Percentiles rank a stretch among this genome's conserved stretches.
Evolutionary conservation across 1,284 basidiomycete genomes (phyloP).

Genomic region (Ganoderma boninense): DNA sequence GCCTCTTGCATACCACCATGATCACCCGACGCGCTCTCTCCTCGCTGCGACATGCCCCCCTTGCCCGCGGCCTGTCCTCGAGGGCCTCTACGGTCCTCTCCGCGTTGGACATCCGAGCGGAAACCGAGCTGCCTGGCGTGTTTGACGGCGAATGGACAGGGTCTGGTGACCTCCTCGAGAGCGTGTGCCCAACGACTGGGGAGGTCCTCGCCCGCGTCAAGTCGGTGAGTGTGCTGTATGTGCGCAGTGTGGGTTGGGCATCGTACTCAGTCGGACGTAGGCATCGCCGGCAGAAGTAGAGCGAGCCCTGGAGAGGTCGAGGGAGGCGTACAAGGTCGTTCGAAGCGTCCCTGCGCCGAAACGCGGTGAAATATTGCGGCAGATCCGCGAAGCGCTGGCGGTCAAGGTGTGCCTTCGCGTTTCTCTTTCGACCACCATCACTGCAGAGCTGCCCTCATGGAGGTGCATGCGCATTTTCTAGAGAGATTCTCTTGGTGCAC

Average conservation of each 20-base stretch:
- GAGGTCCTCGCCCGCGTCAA: slow-evolving; percentile 76
- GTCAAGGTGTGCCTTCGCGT: slow-evolving; percentile 62
- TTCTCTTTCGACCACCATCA: not conserved
- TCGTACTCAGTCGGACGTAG: slow-evolving; percentile 38
- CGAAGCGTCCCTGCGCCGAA: slow-evolving; percentile 86
- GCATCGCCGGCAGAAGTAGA: slow-evolving; percentile 77
- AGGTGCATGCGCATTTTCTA: slow-evolving; percentile 41
- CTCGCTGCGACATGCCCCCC: slow-evolving; percentile 25
- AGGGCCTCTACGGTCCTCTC: slow-evolving; percentile 72
- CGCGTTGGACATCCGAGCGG: slow-evolving; percentile 65
- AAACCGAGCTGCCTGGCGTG: slow-evolving; percentile 65
- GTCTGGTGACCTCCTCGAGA: slow-evolving; percentile 73
- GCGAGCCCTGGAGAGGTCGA: slow-evolving; percentile 65
- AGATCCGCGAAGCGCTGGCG: slow-evolving; percentile 86
- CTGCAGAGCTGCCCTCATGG: not conserved
- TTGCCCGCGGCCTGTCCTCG: slow-evolving; percentile 54
- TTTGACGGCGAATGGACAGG: slow-evolving; percentile 84
- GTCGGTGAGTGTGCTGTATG: slow-evolving; percentile 53
- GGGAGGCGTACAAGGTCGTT: slow-evolving; percentile 77
- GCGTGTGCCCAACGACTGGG: slow-evolving; percentile 80
- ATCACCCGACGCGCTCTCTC: slow-evolving; percentile 25
- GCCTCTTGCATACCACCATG: slow-evolving; percentile 24
- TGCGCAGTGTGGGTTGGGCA: not conserved
- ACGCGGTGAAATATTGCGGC: slow-evolving; percentile 88
- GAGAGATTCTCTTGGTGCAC: slow-evolving; percentile 84